These are phyloP conservation scores for Pharus latifolius DNA, from an alignment of 176 grass and related monocot genomes.

Conservation along the genomic window DNA sequence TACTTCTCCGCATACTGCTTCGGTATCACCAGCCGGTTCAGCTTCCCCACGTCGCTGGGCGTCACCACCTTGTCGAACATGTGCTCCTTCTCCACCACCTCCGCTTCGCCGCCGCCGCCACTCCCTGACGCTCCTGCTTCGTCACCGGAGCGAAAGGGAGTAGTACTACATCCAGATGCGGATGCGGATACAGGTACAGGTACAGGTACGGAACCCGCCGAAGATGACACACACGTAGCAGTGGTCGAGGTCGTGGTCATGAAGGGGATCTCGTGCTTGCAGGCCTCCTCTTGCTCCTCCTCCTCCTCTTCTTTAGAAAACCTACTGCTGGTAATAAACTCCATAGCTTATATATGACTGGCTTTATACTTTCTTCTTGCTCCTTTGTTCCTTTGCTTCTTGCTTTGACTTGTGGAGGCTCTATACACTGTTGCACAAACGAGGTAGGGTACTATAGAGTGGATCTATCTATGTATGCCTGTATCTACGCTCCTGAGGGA, in stretches of 20 bases:
- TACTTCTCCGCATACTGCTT: constrained; percentile 98
- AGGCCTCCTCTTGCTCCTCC: constrained; percentile 19
- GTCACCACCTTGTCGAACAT: constrained; percentile 99
- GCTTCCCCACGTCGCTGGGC: constrained; percentile 96
- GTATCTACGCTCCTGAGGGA: constrained; percentile 9
- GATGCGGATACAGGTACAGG: neutral
- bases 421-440: constrained; percentile 10
- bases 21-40: constrained; percentile 94
- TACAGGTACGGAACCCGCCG: neutral
- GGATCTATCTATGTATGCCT: constrained; percentile 47
- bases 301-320: constrained; percentile 40
- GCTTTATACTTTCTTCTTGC: neutral
- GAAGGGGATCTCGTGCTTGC: constrained; percentile 37
- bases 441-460: constrained; percentile 15
- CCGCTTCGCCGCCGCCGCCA: neutral
- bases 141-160: constrained; percentile 17
- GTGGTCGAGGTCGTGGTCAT: constrained; percentile 8
- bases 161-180: constrained; percentile 17
- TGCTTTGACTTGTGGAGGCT: neutral
- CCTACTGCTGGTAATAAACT: constrained; percentile 26
- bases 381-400: neutral
- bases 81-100: constrained; percentile 71
- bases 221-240: constrained; percentile 13
- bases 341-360: constrained; percentile 6
- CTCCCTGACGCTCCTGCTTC: constrained; percentile 32